Evolutionary conservation across 257 asterid species (phyloP), one percentile per base, ranked within the genome.

Genomic region (Nicotiana tomentosiformis): DNA sequence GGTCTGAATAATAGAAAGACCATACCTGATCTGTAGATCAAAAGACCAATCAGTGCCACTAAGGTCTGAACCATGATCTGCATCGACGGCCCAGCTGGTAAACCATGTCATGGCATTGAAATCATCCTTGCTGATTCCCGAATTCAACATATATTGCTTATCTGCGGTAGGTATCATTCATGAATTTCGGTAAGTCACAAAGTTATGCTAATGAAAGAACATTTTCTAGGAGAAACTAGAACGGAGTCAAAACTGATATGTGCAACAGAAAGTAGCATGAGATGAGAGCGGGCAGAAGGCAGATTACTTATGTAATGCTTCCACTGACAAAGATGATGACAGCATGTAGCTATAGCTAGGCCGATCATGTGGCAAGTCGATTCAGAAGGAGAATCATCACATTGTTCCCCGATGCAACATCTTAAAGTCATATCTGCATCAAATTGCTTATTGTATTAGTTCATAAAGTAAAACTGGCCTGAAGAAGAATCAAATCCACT

Each of bases 321-420:
- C 99, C 98, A 94, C 88, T 92, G 99, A 90, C 98, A 94, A 84
- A 96, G 97, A 90, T 96, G 97, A 87, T 96, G 99, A 90, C 98
- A 96, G 78, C 99, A 96, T 65, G 98, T 93, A 33, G 98, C 98
- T 86, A 96, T 87, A 68, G 98, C 98, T 83, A 94, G 84, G 80
- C 97, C 99, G 83, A 88, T 87, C 4, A 92, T 89, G 84, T 58
- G 53, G 79, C 92, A 83, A 65, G 88, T 81, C 61, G 86, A 80
- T 81, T 85, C 86, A 62, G 88, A 51, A 82, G 81, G 76, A 84
- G 84, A 77, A 83, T 82, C 82, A 83, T 81, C 26, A 26, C 87
- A 33, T 18, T 77, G 84, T 62, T 81, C 87, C 51, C 66, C 79
- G 77, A 90, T 61, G 90, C 99, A 94, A 90, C 98, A 96, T 85